Base-by-base conservation (phyloP, 2,329 filamentous ascomycete species). In the Apiospora hydei region DNA sequence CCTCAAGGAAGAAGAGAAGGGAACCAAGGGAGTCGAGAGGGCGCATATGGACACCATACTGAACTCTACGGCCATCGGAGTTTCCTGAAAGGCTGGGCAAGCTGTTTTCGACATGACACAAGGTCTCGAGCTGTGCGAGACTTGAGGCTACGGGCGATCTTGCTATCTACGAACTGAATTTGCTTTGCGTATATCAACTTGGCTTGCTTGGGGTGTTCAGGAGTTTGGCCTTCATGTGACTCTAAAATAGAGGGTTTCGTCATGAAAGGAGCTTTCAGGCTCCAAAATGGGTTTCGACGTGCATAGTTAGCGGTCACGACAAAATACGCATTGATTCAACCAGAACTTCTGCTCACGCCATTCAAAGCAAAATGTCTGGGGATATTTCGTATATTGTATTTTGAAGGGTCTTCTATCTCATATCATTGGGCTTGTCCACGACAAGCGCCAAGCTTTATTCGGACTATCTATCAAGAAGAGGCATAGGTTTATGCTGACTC, bases 21-120 rank as follows among this genome's bases (percentile, higher is more conserved):
- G 86, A 0, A 87, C 87, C 46, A 77, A 80, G 46, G 86, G 84
- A 44, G 81, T 88, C 46, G 89, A 96, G 82, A 87, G 86, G 75
- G 93, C 95, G 30, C 89, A 95, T 78, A 91, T 96, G 76, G 94
- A 97, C 80, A 89, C 91, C 75, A 85, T 91, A 44, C 80, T 90
- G 75, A 89, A 87, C 75, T 85, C 87, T 5, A 84, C 84, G 13
- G 83, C 84, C 34, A 77, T 85, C 46, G 85, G 83, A 11, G 68
- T 51, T 57, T 51, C 68, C 11, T 57, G 68, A 57, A 21, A 41
- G 47, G 34, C 10, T 41, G 21, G 18, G 10, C 8, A 41, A 11
- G 26, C 4, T 38, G 18, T 41, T 64, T 64, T 64, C 21, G 3
- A n/a, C 53, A 64, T n/a, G 21, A 38, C 21, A 41, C 34, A 13